Evolutionary conservation across 2,329 filamentous ascomycete species (phyloP).

Genomic region (Didymellaceae sp.): DNA sequence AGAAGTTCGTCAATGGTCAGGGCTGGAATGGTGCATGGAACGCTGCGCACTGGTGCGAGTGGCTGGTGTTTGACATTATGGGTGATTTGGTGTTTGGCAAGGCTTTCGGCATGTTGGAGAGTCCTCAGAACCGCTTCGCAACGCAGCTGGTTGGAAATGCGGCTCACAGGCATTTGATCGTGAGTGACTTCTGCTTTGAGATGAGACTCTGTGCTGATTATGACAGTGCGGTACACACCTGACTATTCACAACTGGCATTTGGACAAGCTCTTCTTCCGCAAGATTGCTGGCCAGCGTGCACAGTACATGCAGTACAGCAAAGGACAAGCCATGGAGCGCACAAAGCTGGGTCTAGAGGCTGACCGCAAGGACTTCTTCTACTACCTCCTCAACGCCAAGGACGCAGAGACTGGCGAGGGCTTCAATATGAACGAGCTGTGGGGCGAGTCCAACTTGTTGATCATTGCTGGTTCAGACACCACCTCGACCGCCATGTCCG

Average conservation of each 20-base stretch:
- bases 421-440: conserved; percentile 55
- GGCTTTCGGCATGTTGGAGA: conserved; percentile 53
- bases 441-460: conserved; percentile 57
- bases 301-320: conserved; percentile 54
- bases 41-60: conserved; percentile 54
- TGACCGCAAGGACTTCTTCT: conserved; percentile 56
- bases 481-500: conserved; percentile 51
- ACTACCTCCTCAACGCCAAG: conserved; percentile 56
- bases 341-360: conserved; percentile 50
- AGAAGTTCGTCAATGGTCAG: conserved; percentile 18
- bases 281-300: conserved; percentile 52
- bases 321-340: conserved; percentile 51
- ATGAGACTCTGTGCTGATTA: conserved; percentile 7
- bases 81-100: conserved; percentile 56
- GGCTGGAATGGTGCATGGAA: conserved; percentile 54
- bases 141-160: conserved; percentile 53
- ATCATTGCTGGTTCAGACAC: conserved; percentile 59
- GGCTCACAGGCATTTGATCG: conserved; percentile 54
- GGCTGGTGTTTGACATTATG: conserved; percentile 60
- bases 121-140: conserved; percentile 50
- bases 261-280: conserved; percentile 54
- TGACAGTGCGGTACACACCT: conserved; percentile 52
- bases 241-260: conserved; percentile 51
- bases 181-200: conserved; percentile 31
- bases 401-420: conserved; percentile 55